Base-by-base conservation (phyloP, 176 grass and related monocot species). In the Aechmea fasciata region DNA sequence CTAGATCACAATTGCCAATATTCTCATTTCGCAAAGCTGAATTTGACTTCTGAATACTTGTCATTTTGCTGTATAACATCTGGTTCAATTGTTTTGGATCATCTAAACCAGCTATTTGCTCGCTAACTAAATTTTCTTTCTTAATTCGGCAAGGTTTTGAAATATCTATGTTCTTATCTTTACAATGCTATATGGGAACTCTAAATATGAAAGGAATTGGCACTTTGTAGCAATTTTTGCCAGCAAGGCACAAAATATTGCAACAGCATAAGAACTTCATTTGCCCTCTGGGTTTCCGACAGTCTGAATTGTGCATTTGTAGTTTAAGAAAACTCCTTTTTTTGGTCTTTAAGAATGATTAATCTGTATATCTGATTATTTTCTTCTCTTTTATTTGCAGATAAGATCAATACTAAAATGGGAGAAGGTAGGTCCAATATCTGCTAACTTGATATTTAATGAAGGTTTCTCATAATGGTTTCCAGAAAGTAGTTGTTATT, bases 331-430 rank as follows among this genome's bases (percentile, higher is more conserved):
- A 33, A 33, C 29, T 33, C 29, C 29, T 5, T 4, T 33, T 33
- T 33, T 33, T 33, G n/a, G 29, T 33, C 3, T 33, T 33, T 33
- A 33, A 33, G 29, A 33, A 33, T 33, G 29, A 33, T 33, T 3
- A 2, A 33, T 33, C 29, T 33, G 29, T 33, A 33, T 33, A 33
- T 33, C 29, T 33, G 29, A 33, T 33, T 33, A 33, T 65, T 26
- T 65, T 59, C 23, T 51, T 52, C 3, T 48, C 3, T 66, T 66
- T 75, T 47, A 9, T 55, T 47, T 65, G 62, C 73, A 75, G 73
- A 75, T 73, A 57, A 61, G 29, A 73, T 73, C 11, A 47, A 41
- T 28, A 73, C 51, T n/a, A 73, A 73, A 61, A 73, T 73, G 24
- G 70, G 70, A 61, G 70, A 75, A 75, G 73, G 73, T 75, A 52